Conservation (phyloP, 164 flowering plant species). For the Chimonanthus praecox region DNA sequence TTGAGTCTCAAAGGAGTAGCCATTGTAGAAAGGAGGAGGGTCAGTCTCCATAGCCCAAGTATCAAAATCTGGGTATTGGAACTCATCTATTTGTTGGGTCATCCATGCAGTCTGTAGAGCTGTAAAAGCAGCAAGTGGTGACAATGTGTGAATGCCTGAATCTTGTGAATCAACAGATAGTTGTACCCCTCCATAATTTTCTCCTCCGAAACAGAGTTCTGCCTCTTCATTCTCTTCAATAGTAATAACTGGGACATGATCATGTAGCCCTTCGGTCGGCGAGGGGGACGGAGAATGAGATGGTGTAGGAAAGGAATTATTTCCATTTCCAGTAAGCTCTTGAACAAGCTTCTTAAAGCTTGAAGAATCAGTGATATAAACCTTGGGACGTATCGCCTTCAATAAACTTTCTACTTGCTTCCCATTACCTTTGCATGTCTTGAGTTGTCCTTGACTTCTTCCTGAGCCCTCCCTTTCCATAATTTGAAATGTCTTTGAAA, state of each 20-base stretch:
- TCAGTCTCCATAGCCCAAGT: conserved; percentile 28
- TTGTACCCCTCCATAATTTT: conserved; percentile 5
- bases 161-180: conserved; percentile 14
- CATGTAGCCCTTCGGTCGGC: neutral
- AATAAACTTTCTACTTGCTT: conserved; percentile 28
- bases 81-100: conserved; percentile 6
- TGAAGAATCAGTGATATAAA: conserved; percentile 50
- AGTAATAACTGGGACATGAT: conserved; percentile 12
- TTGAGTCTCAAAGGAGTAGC: conserved; percentile 12
- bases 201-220: conserved; percentile 5
- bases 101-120: conserved; percentile 15
- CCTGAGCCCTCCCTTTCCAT: conserved; percentile 30
- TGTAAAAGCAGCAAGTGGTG: conserved; percentile 9
- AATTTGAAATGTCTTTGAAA: conserved; percentile 12
- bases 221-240: conserved; percentile 9
- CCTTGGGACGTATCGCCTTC: conserved; percentile 45
- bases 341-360: conserved; percentile 62
- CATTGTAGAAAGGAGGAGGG: conserved; percentile 10
- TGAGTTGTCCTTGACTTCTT: conserved; percentile 17
- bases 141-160: conserved; percentile 1
- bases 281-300: neutral
- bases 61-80: conserved; percentile 18
- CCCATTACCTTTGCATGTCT: conserved; percentile 24
- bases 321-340: conserved; percentile 54
- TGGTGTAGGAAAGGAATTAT: conserved; percentile 2